Base-by-base conservation (phyloP, 2,329 filamentous ascomycete species). In the Penicillium olsonii region DNA sequence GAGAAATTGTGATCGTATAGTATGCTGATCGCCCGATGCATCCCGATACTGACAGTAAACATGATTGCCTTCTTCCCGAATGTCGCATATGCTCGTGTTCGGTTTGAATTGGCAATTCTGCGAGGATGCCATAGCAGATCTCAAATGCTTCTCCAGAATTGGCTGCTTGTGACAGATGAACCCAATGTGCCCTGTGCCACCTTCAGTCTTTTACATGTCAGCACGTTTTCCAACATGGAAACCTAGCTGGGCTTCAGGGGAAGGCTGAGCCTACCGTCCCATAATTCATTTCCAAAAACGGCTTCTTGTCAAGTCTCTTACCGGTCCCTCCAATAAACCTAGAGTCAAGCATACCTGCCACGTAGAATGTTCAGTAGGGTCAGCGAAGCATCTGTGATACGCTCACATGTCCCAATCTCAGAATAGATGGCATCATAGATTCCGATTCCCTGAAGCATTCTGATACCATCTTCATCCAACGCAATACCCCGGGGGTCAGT, bases 401-500 rank as follows among this genome's bases (percentile, higher is more conserved):
- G 14, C 57, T 46, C n/a, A 63, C 62, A 59, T 20, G 56, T 55
- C 2, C 66, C 66, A 18, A 69, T 67, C 9, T 68, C 54, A 2
- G 49, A 55, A 42, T 61, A 62, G 1, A 68, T 52, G 10, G 48
- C 43, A 19, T 59, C 47, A 27, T 68, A 68, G 12, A 68, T 42
- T 4, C 66, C 67, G 11, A 65, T 18, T 2, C 59, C 62, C 38
- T 69, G 67, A 1, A 68, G 31, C 10, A 59, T 45, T 7, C 66
- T 58, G 37, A 69, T 67, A 0, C 66, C 66, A 37, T 69, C 67
- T 35, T 69, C 65, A 29, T 69, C 65, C 5, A 69, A 48, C 7
- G 60, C 61, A n/a, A 69, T 68, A 4, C 64, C 68, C 18, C 66
- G 53, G 1, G 68, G 66, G 42, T 70, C 67, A 2, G 62, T 63